phyloP scores from a whole-genome alignment of 306 rosid genomes.

The Spatholobus suberectus region DNA sequence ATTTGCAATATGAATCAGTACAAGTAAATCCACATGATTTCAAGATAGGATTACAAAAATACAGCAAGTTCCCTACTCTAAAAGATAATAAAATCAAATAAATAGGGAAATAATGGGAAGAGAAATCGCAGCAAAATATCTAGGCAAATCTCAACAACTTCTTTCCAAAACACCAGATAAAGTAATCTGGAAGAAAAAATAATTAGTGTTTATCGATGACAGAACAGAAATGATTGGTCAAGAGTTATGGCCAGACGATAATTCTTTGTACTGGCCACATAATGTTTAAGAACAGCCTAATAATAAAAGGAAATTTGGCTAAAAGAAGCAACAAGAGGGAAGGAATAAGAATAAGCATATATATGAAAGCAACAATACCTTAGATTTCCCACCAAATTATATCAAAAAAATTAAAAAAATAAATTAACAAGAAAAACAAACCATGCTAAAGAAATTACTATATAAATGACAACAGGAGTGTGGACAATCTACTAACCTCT shows the following conservation, averaged over 20 bases:
- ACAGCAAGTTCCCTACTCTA: background rate
- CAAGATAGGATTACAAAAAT: background rate
- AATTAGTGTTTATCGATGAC: background rate
- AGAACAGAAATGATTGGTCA: background rate
- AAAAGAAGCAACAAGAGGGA: background rate
- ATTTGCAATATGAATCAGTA: background rate
- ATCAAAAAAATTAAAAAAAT: background rate
- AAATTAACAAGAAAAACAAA: slow-evolving; percentile 3
- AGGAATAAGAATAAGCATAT: background rate
- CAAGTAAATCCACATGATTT: background rate
- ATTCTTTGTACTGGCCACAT: background rate
- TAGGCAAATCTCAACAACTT: too few species aligned
- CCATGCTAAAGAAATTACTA: background rate
- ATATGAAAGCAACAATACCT: background rate
- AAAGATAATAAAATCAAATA: too few species aligned
- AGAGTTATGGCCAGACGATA: background rate
- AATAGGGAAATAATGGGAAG: background rate
- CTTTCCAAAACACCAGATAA: too few species aligned
- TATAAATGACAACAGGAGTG: background rate
- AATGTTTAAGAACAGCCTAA: background rate
- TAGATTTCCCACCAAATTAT: slow-evolving; percentile 11
- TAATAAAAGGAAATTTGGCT: background rate
- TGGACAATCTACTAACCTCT: slow-evolving; percentile 66
- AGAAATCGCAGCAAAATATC: too few species aligned
- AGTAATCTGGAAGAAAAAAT: too few species aligned